phyloP scores from a whole-genome alignment of 2,329 filamentous ascomycete species.

The Curvularia eragrostidis region DNA sequence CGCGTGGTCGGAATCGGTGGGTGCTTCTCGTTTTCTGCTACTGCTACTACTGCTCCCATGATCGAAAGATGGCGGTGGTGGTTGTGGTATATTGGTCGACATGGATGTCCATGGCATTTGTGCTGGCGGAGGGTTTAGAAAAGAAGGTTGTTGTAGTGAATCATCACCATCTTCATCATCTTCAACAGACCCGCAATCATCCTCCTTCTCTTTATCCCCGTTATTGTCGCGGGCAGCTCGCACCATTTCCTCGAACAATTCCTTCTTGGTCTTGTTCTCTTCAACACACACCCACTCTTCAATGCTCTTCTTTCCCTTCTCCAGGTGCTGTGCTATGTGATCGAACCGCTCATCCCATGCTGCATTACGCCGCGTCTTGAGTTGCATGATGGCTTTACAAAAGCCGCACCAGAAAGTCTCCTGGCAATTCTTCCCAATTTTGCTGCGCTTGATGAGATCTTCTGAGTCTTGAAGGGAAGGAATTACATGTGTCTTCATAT shows the following conservation, averaged over 20 bases:
- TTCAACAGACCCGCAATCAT: conserved; percentile 13
- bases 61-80: background rate
- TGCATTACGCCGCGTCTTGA: conserved; percentile 58
- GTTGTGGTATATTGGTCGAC: background rate
- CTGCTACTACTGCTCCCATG: background rate
- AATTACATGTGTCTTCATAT: conserved; percentile 63
- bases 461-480: conserved; percentile 33
- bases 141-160: background rate
- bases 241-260: conserved; percentile 30
- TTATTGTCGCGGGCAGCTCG: conserved; percentile 30
- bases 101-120: background rate
- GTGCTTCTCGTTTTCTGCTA: conserved; percentile 1
- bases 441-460: conserved; percentile 59
- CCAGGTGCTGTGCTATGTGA: conserved; percentile 78
- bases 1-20: background rate
- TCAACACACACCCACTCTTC: conserved; percentile 62
- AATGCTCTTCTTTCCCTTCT: conserved; percentile 61
- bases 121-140: background rate
- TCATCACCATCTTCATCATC: conserved; percentile 8
- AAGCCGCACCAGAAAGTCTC: conserved; percentile 87
- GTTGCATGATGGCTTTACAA: conserved; percentile 64
- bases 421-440: conserved; percentile 70
- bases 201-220: conserved; percentile 15
- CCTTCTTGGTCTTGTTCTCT: conserved; percentile 45
- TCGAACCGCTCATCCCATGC: conserved; percentile 69